Conservation (phyloP, 2,329 filamentous ascomycete species). For the Pseudogymnoascus sp. region DNA sequence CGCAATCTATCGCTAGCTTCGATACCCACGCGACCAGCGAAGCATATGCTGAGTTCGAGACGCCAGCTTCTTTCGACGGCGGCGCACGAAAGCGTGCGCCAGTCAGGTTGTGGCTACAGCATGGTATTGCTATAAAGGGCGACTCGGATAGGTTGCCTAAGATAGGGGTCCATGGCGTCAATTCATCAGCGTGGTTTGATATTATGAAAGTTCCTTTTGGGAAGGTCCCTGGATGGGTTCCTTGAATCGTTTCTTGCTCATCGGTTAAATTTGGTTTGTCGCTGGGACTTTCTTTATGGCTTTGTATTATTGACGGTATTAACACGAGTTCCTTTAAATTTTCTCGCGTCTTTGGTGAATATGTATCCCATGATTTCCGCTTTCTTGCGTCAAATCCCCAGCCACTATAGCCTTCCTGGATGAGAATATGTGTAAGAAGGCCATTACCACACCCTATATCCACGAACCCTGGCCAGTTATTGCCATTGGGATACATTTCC, state of each 20-base stretch:
- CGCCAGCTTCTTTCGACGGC: constrained; percentile 33
- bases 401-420: constrained; percentile 71
- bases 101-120: constrained; percentile 82
- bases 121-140: constrained; percentile 89
- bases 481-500: constrained; percentile 60
- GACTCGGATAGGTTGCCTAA: constrained; percentile 68
- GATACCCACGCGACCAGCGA: constrained; percentile 74
- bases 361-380: constrained; percentile 77
- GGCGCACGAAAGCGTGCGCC: constrained; percentile 67
- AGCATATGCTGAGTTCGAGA: constrained; percentile 64
- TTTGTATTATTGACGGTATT: constrained; percentile 40
- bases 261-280: neutral
- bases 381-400: constrained; percentile 89
- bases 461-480: constrained; percentile 75
- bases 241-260: constrained; percentile 32
- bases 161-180: constrained; percentile 92
- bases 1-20: constrained; percentile 61
- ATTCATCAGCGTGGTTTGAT: constrained; percentile 93
- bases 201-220: constrained; percentile 76
- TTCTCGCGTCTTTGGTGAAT: constrained; percentile 43
- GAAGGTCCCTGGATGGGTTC: constrained; percentile 59
- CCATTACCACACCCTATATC: constrained; percentile 97
- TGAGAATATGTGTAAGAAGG: constrained; percentile 75
- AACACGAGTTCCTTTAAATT: constrained; percentile 53
- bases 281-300: neutral